phyloP scores from a whole-genome alignment of 441 rosid genomes.

The Macaranga tanarius region DNA sequence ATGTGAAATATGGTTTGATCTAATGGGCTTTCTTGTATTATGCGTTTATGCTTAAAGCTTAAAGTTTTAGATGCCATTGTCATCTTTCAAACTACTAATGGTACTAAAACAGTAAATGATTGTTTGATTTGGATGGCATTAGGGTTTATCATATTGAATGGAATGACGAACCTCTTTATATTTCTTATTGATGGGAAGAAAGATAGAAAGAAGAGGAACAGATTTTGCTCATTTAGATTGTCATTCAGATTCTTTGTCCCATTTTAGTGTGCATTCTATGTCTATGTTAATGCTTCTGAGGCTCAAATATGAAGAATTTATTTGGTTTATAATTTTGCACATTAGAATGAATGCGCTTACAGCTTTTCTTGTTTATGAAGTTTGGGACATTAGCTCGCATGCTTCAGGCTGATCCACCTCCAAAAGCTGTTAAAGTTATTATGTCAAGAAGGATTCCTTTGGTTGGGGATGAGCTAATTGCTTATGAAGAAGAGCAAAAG shows the following conservation, averaged over 20 bases:
- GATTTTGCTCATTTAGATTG: constrained; percentile 15
- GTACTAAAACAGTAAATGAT: neutral
- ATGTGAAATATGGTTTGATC: neutral
- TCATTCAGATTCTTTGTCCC: constrained; percentile 10
- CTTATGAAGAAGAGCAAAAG: constrained; percentile 95
- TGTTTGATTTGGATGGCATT: neutral
- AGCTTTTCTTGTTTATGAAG: constrained; percentile 42
- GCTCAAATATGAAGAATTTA: neutral
- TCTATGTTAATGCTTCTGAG: constrained; percentile 4
- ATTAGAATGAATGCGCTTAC: constrained; percentile 14
- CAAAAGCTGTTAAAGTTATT: constrained; percentile 91
- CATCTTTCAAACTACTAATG: constrained; percentile 4
- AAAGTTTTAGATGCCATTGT: constrained; percentile 1
- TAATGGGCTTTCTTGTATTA: neutral
- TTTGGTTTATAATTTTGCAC: constrained; percentile 4
- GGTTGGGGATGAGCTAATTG: constrained; percentile 94
- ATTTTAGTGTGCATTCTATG: neutral
- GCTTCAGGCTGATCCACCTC: constrained; percentile 99
- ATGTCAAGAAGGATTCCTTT: constrained; percentile 95
- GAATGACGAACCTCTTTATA: neutral
- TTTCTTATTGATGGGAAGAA: constrained; percentile 2
- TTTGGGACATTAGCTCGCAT: constrained; percentile 92
- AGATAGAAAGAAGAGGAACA: neutral
- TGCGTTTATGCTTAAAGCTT: neutral
- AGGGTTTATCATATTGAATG: constrained; percentile 1